phyloP scores from a whole-genome alignment of 2,329 filamentous ascomycete species.

The Sporothrix dimorphospora region DNA sequence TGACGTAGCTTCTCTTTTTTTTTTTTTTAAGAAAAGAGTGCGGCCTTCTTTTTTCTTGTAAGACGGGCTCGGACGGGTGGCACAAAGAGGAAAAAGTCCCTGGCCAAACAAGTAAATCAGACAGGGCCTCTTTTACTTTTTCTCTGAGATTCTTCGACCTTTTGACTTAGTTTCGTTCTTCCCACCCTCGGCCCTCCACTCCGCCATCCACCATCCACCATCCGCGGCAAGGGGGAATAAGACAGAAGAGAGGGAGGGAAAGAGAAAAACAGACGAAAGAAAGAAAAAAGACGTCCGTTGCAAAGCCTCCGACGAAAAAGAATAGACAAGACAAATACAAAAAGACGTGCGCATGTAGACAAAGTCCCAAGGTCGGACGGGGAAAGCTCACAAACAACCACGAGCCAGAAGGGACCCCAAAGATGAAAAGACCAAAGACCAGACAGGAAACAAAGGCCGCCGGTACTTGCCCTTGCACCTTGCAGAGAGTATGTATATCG shows the following conservation, averaged over 20 bases:
- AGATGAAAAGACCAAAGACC: not conserved
- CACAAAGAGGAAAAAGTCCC: no score
- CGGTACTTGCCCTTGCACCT: not conserved
- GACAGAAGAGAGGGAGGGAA: not conserved
- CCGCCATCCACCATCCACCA: no score
- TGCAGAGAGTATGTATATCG: not conserved
- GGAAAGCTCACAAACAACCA: not conserved
- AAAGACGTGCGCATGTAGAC: slow-evolving; percentile 4
- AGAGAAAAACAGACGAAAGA: not conserved
- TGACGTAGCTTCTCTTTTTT: not conserved
- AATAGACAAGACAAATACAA: not conserved
- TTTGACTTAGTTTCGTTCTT: not conserved
- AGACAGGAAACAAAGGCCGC: slow-evolving; percentile 20
- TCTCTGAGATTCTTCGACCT: not conserved
- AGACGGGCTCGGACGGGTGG: no score
- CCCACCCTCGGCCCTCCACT: not conserved
- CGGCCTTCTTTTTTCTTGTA: no score
- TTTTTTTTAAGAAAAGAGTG: no score
- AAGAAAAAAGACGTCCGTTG: no score
- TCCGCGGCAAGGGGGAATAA: no score
- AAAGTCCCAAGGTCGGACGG: not conserved
- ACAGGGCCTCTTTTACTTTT: not conserved
- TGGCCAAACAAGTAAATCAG: no score
- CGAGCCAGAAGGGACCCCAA: not conserved
- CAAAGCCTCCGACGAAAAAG: no score